Evolutionary conservation across 2,329 filamentous ascomycete species (phyloP).

Genomic region (Cladobotryum protrusum): DNA sequence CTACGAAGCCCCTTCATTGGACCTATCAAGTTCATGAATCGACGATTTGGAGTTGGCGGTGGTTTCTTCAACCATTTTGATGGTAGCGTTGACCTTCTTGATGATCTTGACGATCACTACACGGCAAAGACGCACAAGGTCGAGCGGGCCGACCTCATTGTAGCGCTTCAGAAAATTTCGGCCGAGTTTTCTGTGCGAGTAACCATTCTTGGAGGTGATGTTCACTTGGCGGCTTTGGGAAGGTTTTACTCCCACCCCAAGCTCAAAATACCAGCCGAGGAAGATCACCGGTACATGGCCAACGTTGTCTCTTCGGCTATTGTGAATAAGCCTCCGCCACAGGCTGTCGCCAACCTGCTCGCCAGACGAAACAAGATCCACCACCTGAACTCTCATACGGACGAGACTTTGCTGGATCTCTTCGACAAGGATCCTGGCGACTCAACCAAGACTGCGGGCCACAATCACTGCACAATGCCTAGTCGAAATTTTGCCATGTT

Average conservation of each 20-base stretch:
- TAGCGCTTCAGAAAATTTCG: slow-evolving; percentile 76
- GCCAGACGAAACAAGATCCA: slow-evolving; percentile 83
- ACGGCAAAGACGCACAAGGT: slow-evolving; percentile 86
- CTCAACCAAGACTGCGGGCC: slow-evolving; percentile 63
- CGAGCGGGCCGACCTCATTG: slow-evolving; percentile 72
- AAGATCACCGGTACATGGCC: slow-evolving; percentile 89
- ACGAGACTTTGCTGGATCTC: slow-evolving; percentile 89
- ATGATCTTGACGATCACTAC: slow-evolving; percentile 94
- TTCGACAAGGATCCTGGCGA: slow-evolving; percentile 84
- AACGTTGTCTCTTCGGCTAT: slow-evolving; percentile 94
- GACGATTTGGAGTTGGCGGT: slow-evolving; percentile 79
- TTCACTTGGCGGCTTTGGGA: slow-evolving; percentile 85
- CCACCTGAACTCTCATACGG: slow-evolving; percentile 64
- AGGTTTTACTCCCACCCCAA: slow-evolving; percentile 91
- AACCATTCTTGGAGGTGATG: slow-evolving; percentile 89
- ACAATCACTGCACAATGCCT: slow-evolving; percentile 83
- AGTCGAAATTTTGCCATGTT: slow-evolving; percentile 91
- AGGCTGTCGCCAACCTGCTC: slow-evolving; percentile 81
- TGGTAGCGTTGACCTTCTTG: slow-evolving; percentile 84
- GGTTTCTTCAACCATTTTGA: slow-evolving; percentile 91
- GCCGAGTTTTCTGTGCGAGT: slow-evolving; percentile 82
- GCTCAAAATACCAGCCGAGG: slow-evolving; percentile 67
- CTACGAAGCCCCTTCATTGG: slow-evolving; percentile 80
- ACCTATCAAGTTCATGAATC: slow-evolving; percentile 82
- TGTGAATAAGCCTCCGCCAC: slow-evolving; percentile 87